Evolutionary conservation across 192 early-diverging fungal species (phyloP), one percentile per base, ranked within the genome.

Genomic region (Backusella parvicylindrica): DNA sequence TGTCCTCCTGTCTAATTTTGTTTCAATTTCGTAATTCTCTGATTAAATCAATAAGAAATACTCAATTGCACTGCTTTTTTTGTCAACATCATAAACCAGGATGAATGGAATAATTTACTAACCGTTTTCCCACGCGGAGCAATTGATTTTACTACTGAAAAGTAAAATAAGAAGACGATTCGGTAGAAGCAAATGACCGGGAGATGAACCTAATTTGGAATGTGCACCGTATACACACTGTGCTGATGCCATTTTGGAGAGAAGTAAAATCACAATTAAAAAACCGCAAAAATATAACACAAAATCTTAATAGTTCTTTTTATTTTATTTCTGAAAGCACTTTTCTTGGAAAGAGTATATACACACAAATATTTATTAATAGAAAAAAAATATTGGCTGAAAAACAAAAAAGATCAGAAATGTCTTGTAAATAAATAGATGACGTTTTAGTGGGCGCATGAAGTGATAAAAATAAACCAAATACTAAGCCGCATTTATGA

Each of bases 181-280:
- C 53, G 53, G 53, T 2, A 60, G 53, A 60, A 60, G 53, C 53
- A 60, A 60, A 26, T 60, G 53, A 3, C 53, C 53, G 53, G 53
- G 53, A 60, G 53, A 60, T 60, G 53, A 60, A 60, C 53, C 53
- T 26, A 60, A 60, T 60, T 60, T 60, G 23, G 53, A 60, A 60
- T 60, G 53, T 23, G 23, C 12, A 60, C 53, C 53, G 53, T 60
- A 56, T 21, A 26, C 1, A 23, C 21, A 56, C n/a, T n/a, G 9
- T 6, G 23, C 21, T 56, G 50, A 56, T 56, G 21, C 50, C 50
- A 56, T 56, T 12, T 26, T 23, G 26, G 23, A 28, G 50, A 53
- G 53, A 60, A n/a, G n/a, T n/a, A n/a, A 18, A 13, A 60, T 60
- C 53, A 28, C 11, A 0, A 60, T 60, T 28, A 3, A 60, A 60